A percentile compares a stretch with the other conserved stretches of the same genome.
phyloP scores from a whole-genome alignment of 192 early-diverging fungal species.

The Piromyces finnis region DNA sequence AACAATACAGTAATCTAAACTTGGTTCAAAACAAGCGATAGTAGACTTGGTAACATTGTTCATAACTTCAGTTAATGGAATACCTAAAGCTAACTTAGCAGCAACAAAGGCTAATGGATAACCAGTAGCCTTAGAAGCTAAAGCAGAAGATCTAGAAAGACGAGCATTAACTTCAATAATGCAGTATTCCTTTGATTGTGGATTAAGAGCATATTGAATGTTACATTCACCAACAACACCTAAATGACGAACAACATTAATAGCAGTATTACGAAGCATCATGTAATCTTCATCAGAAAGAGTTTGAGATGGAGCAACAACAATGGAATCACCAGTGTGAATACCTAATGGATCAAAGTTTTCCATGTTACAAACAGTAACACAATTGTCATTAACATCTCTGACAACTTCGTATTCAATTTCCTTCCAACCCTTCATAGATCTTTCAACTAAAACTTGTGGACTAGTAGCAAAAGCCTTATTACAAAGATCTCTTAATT shows the following conservation, averaged over 20 bases:
- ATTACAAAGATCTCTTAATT: constrained; percentile 58
- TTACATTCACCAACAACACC: constrained; percentile 99
- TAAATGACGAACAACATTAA: constrained; percentile 91
- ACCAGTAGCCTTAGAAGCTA: constrained; percentile 95
- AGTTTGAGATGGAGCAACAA: constrained; percentile 94
- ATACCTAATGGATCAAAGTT: constrained; percentile 99
- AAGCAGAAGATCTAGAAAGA: constrained; percentile 74
- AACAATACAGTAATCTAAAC: constrained; percentile 65
- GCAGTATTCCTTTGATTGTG: constrained; percentile 82
- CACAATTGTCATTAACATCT: constrained; percentile 88
- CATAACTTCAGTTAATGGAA: constrained; percentile 79
- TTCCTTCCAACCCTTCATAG: constrained; percentile 99
- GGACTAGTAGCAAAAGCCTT: constrained; percentile 84
- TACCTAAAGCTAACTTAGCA: constrained; percentile 86
- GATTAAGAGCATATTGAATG: constrained; percentile 96
- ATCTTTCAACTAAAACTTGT: constrained; percentile 84
- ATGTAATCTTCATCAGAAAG: constrained; percentile 95
- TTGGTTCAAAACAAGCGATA: constrained; percentile 93
- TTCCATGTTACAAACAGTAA: constrained; percentile 99
- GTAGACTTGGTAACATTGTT: constrained; percentile 92
- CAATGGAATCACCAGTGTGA: constrained; percentile 98
- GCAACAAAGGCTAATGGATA: constrained; percentile 97
- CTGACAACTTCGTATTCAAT: constrained; percentile 98
- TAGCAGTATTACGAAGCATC: constrained; percentile 90
- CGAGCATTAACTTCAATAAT: constrained; percentile 99